Evolutionary conservation across 139 green algal genomes (phyloP), one percentile per base, ranked within the genome.

Genomic region (Coelastrella sp.): DNA sequence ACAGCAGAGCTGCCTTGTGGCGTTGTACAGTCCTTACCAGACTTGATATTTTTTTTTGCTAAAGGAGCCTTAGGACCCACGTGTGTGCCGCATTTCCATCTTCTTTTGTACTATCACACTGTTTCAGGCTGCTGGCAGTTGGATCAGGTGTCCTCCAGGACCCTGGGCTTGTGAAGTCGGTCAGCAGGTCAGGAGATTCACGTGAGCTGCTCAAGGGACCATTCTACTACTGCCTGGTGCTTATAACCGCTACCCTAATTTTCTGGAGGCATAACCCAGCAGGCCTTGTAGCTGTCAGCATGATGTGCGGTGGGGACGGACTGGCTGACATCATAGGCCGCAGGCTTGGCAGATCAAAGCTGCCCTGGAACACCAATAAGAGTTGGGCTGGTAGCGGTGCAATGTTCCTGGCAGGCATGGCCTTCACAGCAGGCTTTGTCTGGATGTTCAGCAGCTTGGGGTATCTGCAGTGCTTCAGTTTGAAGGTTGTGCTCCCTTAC

Each of bases 251-350:
- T 56, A 98, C 96, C 12, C 17, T 94, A 35, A 68, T 96, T 24
- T 98, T 95, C 90, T 99, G 97, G 97, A 93, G 97, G 11, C 87
- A 94, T 35, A 93, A 59, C 91, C 93, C 94, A 12, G 87, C 90
- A 25, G 93, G 92, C 12, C 59, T 95, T 8, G 49, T 95, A 14
- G 90, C 93, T 8, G 84, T 95, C 65, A 91, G 93, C 22, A 92
- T 98, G 70, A 98, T 99, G 97, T 99, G 97, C 82, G 97, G 95
- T 10, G 97, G 97, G 0, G 97, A 99, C 86, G 97, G 97, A 4
- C 88, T 99, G 66, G 98, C 98, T 24, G 98, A 99, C 91, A 98
- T 99, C 49, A 95, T 98, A 7, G 98, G 98, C 0, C 93, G 98
- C 15, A 92, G 94, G 9, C 94, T 95, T 83, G 96, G 96, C 35